phyloP scores from a whole-genome alignment of 352 stramenopile species.

The Peronospora farinosa region DNA sequence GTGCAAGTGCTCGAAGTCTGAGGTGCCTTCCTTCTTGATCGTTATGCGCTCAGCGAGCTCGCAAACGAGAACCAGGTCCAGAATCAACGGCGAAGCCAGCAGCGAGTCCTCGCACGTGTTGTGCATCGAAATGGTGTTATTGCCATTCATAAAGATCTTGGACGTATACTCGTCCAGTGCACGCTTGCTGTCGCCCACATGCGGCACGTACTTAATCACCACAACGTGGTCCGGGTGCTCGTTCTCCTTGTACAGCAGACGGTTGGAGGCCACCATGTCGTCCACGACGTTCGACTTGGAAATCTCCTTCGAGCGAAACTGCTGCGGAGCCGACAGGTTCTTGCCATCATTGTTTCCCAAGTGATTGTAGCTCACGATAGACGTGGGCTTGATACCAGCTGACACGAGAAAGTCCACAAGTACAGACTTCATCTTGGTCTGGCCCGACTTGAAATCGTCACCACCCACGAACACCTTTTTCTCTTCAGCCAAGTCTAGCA shows the following conservation, averaged over 20 bases:
- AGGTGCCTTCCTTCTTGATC: constrained; percentile 87
- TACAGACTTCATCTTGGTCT: constrained; percentile 99
- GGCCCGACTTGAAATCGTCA: constrained; percentile 99
- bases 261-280: constrained; percentile 97
- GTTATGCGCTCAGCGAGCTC: constrained; percentile 96
- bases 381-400: constrained; percentile 98
- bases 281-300: constrained; percentile 99
- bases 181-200: constrained; percentile 98
- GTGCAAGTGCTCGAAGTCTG: constrained; percentile 93
- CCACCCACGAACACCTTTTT: constrained; percentile 96
- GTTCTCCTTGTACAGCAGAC: constrained; percentile 95
- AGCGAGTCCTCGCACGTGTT: constrained; percentile 99
- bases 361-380: constrained; percentile 99
- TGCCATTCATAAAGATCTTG: constrained; percentile 99
- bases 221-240: constrained; percentile 99
- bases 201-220: constrained; percentile 99
- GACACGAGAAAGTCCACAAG: constrained; percentile 99
- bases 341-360: constrained; percentile 99
- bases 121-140: constrained; percentile 99
- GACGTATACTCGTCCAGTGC: constrained; percentile 99
- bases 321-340: constrained; percentile 96
- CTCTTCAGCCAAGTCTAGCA: constrained; percentile 91
- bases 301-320: constrained; percentile 99
- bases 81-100: constrained; percentile 95
- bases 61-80: constrained; percentile 96